Evolutionary conservation across 2,329 filamentous ascomycete species (phyloP).

Genomic region (Phyllosticta citriasiana): DNA sequence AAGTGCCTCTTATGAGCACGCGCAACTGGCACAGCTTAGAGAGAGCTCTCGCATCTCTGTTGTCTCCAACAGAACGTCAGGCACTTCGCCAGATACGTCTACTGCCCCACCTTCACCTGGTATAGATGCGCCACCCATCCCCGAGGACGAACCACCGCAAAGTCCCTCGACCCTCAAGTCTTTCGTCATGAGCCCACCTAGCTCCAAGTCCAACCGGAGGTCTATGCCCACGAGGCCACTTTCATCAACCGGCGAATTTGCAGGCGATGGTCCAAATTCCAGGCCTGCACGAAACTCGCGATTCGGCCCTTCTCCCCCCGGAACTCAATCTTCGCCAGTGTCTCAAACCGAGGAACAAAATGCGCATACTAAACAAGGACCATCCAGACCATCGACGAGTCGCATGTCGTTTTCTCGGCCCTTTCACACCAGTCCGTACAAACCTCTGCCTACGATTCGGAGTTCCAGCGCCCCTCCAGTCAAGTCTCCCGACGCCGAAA

Average conservation of each 20-base stretch:
- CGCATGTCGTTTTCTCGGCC: conserved; percentile 9
- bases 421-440: conserved; percentile 1
- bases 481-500: background rate
- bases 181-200: conserved; percentile 28
- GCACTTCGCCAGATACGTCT: conserved; percentile 27
- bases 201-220: conserved; percentile 19
- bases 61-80: conserved; percentile 27
- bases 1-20: conserved; percentile 24
- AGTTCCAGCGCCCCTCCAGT: conserved; percentile 3
- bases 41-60: conserved; percentile 28
- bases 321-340: background rate
- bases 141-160: conserved; percentile 18
- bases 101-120: conserved; percentile 25
- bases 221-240: conserved; percentile 29
- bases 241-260: background rate
- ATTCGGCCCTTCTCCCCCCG: background rate
- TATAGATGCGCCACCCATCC: conserved; percentile 18
- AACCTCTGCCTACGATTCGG: conserved; percentile 4
- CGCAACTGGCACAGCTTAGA: conserved; percentile 27
- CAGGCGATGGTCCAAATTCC: background rate
- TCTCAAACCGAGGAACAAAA: background rate
- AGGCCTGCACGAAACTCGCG: background rate
- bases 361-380: background rate
- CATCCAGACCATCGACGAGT: conserved; percentile 1
- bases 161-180: conserved; percentile 27